phyloP scores from a whole-genome alignment of 2,329 filamentous ascomycete genomes.

The Cordyceps fumosorosea region DNA sequence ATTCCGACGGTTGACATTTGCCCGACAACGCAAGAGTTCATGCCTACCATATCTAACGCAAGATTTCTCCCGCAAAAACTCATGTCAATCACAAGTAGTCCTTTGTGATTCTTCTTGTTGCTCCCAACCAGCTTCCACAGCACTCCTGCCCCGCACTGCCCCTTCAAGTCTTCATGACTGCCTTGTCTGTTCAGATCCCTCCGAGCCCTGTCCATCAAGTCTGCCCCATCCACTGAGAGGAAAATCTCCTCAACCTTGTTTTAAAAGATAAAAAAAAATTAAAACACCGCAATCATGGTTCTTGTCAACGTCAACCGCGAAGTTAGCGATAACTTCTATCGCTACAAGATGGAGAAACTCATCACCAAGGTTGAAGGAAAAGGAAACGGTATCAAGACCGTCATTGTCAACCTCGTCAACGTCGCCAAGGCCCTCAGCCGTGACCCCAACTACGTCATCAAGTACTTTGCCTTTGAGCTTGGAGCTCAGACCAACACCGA shows the following conservation, averaged over 20 bases:
- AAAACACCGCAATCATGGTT: slow-evolving; percentile 68
- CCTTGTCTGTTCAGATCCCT: slow-evolving; percentile 12
- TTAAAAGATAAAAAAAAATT: slow-evolving; percentile 5
- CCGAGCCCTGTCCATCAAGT: slow-evolving; percentile 10
- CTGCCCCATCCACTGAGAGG: slow-evolving; percentile 5
- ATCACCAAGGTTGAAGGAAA: slow-evolving; percentile 99
- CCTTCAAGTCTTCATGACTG: slow-evolving; percentile 9
- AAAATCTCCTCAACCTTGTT: not conserved
- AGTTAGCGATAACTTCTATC: slow-evolving; percentile 98
- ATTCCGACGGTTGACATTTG: slow-evolving; percentile 79
- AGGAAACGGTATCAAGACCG: slow-evolving; percentile 98
- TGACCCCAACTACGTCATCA: slow-evolving; percentile 92
- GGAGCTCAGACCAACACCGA: slow-evolving; percentile 98
- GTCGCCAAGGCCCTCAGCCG: slow-evolving; percentile 89
- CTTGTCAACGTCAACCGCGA: slow-evolving; percentile 98
- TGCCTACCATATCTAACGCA: slow-evolving; percentile 48
- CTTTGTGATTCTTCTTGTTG: slow-evolving; percentile 43
- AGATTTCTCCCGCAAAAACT: slow-evolving; percentile 42
- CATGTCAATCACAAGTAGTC: slow-evolving; percentile 49
- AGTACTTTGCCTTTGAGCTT: slow-evolving; percentile 98
- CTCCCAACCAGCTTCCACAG: slow-evolving; percentile 6
- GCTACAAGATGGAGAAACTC: slow-evolving; percentile 99
- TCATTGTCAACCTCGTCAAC: slow-evolving; percentile 93
- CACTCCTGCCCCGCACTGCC: not conserved
- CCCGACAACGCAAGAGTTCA: slow-evolving; percentile 41